phyloP scores from a whole-genome alignment of 306 rosid genomes.

The Hippophae rhamnoides region DNA sequence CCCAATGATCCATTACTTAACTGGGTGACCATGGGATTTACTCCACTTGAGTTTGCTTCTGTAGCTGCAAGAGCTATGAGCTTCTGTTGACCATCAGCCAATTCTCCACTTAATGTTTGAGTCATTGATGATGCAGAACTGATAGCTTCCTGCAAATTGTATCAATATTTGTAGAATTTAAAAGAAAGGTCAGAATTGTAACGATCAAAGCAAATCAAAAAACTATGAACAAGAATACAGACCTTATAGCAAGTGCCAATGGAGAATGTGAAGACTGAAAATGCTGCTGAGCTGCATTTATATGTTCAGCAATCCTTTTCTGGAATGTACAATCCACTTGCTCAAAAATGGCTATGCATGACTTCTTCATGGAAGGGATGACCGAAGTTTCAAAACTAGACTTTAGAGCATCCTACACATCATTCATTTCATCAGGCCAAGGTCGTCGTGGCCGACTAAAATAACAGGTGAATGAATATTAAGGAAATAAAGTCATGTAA shows the following conservation, averaged over 20 bases:
- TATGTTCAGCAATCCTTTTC: constrained; percentile 85
- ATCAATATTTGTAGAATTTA: too few relatives aligned
- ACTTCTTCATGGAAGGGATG: constrained; percentile 84
- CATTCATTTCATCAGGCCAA: constrained; percentile 1
- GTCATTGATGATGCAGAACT: constrained; percentile 70
- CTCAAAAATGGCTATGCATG: constrained; percentile 93
- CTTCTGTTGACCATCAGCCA: constrained; percentile 86
- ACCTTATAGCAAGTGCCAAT: constrained; percentile 77
- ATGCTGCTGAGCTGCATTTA: constrained; percentile 66
- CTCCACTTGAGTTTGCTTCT: constrained; percentile 52
- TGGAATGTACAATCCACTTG: constrained; percentile 91
- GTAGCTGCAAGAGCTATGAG: constrained; percentile 66
- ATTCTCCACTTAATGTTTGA: constrained; percentile 75
- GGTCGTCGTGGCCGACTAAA: constrained; percentile 1
- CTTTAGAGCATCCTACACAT: constrained; percentile 64
- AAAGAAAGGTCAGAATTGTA: too few relatives aligned
- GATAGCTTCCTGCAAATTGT: constrained; percentile 59
- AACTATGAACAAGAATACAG: constrained; percentile 3
- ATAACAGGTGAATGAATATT: not conserved
- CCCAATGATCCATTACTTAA: constrained; percentile 68
- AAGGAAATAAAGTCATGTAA: not conserved
- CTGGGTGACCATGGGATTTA: constrained; percentile 60
- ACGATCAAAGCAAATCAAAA: too few relatives aligned
- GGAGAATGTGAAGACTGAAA: constrained; percentile 70
- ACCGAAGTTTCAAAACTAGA: constrained; percentile 66